A percentile compares a stretch with the other conserved stretches of the same genome.
phyloP scores from a whole-genome alignment of 805 yeast genomes.

The Zygoascus tannicola region DNA sequence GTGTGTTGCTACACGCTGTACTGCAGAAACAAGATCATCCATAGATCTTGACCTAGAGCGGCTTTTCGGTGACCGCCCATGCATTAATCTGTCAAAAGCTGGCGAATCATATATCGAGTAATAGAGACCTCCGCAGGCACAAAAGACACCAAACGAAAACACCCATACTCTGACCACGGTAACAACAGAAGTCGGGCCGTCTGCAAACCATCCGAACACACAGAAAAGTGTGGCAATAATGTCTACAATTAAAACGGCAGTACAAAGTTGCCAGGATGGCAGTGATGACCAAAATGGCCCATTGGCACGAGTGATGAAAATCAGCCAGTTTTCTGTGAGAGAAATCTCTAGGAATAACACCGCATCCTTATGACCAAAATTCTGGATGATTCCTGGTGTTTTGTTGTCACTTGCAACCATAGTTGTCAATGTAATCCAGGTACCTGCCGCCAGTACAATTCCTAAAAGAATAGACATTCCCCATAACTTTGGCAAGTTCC shows the following conservation, averaged over 20 bases:
- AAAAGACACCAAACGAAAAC: conserved; percentile 95
- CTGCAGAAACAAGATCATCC: conserved; percentile 52
- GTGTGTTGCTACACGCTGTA: conserved; percentile 59
- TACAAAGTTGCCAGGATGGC: conserved; percentile 95
- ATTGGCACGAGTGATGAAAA: conserved; percentile 91
- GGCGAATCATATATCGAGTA: conserved; percentile 66
- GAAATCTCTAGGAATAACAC: conserved; percentile 89
- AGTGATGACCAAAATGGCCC: conserved; percentile 97
- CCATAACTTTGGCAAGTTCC: conserved; percentile 93
- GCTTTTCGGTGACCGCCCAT: conserved; percentile 40
- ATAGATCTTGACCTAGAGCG: conserved; percentile 39
- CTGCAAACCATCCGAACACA: conserved; percentile 96
- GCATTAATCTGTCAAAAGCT: conserved; percentile 46
- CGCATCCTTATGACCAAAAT: conserved; percentile 92
- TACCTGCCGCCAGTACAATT: conserved; percentile 58
- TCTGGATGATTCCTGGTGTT: conserved; percentile 57
- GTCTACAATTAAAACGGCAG: conserved; percentile 88
- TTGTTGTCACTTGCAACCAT: conserved; percentile 43
- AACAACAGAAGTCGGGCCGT: conserved; percentile 93
- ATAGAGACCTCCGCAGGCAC: conserved; percentile 94
- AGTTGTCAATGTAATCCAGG: conserved; percentile 92
- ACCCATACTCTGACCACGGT: conserved; percentile 91
- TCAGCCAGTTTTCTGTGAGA: conserved; percentile 94
- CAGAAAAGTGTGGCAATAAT: conserved; percentile 86
- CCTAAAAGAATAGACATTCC: conserved; percentile 71